Evolutionary conservation across 805 yeast species (phyloP).

Genomic region (Citeromyces nyonsensis): DNA sequence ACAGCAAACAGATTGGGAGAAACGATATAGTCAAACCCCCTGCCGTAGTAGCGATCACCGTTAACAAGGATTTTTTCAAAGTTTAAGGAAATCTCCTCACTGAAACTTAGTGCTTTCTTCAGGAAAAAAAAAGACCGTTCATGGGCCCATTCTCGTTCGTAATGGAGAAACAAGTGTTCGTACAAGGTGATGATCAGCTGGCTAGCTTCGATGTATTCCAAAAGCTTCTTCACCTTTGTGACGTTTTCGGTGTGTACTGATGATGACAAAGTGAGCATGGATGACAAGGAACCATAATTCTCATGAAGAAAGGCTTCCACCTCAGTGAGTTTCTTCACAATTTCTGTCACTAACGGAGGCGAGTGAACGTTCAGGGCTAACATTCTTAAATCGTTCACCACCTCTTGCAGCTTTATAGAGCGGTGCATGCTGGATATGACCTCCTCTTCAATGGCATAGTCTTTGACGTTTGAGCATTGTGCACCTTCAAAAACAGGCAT

Average conservation of each 20-base stretch:
- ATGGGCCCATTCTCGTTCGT: slow-evolving; percentile 14
- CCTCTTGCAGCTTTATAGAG: slow-evolving; percentile 13
- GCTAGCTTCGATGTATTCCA: slow-evolving; percentile 11
- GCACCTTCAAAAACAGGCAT: slow-evolving; percentile 19
- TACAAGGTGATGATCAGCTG: slow-evolving; percentile 16
- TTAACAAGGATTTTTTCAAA: slow-evolving; percentile 16
- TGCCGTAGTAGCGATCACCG: slow-evolving; percentile 21
- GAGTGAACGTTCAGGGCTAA: slow-evolving; percentile 16
- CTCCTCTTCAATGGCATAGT: slow-evolving; percentile 20
- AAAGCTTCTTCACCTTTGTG: slow-evolving; percentile 7
- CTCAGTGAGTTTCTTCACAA: slow-evolving; percentile 14
- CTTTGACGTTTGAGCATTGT: slow-evolving; percentile 15
- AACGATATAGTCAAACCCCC: slow-evolving; percentile 21
- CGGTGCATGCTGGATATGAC: slow-evolving; percentile 16
- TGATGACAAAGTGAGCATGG: slow-evolving; percentile 4
- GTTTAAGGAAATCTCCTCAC: slow-evolving; percentile 16
- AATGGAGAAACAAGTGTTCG: slow-evolving; percentile 21
- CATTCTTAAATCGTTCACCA: slow-evolving; percentile 14
- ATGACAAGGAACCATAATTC: slow-evolving; percentile 12
- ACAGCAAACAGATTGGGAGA: slow-evolving; percentile 22
- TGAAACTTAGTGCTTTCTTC: slow-evolving; percentile 12
- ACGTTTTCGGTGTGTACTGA: slow-evolving; percentile 7
- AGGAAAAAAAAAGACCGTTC: slow-evolving; percentile 18
- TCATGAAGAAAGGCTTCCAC: slow-evolving; percentile 16
- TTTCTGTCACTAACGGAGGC: slow-evolving; percentile 16